These are phyloP conservation scores for Lipomyces lipofer DNA, from an alignment of 805 yeast genomes.

Conservation along the genomic window DNA sequence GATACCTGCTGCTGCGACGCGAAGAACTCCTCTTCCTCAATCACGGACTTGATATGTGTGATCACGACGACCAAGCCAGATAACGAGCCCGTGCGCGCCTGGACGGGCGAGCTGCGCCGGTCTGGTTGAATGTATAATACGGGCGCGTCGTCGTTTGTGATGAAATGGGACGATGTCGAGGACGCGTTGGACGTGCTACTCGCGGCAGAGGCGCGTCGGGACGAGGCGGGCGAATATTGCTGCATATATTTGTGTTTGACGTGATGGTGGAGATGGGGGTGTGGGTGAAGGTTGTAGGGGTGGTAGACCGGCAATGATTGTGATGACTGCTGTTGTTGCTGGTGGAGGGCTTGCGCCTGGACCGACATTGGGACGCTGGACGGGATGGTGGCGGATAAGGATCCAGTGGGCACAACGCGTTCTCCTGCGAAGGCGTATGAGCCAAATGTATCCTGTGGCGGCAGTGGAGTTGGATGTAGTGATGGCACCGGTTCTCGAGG, in stretches of 20 bases:
- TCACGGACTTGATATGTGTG: slow-evolving; percentile 27
- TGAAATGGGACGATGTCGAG: not conserved
- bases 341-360: slow-evolving; percentile 5
- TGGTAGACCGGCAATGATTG: not conserved
- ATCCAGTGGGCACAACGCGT: not conserved
- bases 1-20: not conserved
- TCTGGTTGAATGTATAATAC: not conserved
- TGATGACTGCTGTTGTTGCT: slow-evolving; percentile 5
- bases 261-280: slow-evolving; percentile 26
- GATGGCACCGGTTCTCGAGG: not conserved
- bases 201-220: slow-evolving; percentile 24
- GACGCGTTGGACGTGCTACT: slow-evolving; percentile 7
- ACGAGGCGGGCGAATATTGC: slow-evolving; percentile 27
- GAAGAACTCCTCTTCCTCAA: slow-evolving; percentile 6
- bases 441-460: not conserved
- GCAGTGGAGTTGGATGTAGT: not conserved
- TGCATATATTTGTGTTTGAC: slow-evolving; percentile 23
- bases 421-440: not conserved
- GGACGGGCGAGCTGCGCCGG: not conserved
- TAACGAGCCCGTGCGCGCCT: slow-evolving; percentile 18
- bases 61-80: slow-evolving; percentile 28
- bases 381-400: not conserved
- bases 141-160: not conserved
- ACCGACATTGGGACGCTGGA: slow-evolving; percentile 1
- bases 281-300: slow-evolving; percentile 23